Evolutionary conservation across 257 asterid species (phyloP), one percentile per base, ranked within the genome.

Genomic region (Solanum medicagineum): DNA sequence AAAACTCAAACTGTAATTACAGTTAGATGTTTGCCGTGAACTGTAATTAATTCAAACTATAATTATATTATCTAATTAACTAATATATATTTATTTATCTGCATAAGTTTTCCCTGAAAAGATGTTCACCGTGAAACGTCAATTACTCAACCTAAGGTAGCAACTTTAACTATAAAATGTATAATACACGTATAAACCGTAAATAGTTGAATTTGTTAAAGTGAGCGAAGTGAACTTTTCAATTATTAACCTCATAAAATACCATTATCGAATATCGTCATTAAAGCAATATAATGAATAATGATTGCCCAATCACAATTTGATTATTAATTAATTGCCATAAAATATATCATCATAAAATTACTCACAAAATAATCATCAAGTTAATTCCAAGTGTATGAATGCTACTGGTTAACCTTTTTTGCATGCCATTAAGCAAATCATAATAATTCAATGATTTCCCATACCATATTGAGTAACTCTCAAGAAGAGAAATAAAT

Each of bases 401-500:
- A 6, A 59, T 57, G 11, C 14, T 5, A 8, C 20, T 57, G 73
- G 57, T 24, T 29, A 59, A 81, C 17, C 14, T 11, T 20, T 59
- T 59, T 81, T 24, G 85, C 85, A 60, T 60, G 55, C 49, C 45
- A 81, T 7, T 81, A 24, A 81, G 26, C 59, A 22, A 8, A 24
- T 75, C 57, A 59, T 81, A 1, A 81, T 36, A 10, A 1, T 81
- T 45, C 57, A 44, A 60, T 8, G 63, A 36, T 10, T 40, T 20
- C 53, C 55, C 16, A 11, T 17, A 42, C 17, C 4, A 49, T 32
- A 13, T 24, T 44, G 62, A 84, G 86, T 90, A 59, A 79, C 65
- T 83, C 29, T 51, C 80, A 85, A 88, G 85, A 68, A 80, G 26
- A 40, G 65, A 80, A 87, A 59, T 51, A 81, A 73, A 57, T 60